Percentiles rank a stretch among this genome's conserved stretches.
Conservation (phyloP, 371 early-diverging fungal genomes). For the Haplosporangium sp. region DNA sequence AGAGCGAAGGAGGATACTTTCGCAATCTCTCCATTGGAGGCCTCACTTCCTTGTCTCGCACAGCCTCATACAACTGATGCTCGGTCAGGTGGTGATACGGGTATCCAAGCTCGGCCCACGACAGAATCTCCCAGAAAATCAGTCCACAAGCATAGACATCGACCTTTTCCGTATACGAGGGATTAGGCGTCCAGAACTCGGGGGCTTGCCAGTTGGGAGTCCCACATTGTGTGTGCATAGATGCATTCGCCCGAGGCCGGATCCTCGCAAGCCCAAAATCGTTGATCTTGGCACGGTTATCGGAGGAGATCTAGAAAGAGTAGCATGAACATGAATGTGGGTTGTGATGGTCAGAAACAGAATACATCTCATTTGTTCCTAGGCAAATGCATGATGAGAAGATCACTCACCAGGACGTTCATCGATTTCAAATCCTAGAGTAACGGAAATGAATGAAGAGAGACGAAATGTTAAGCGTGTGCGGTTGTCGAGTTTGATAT, state of each 20-base stretch:
- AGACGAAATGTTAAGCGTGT: neutral
- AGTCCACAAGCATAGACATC: slow-evolving; percentile 79
- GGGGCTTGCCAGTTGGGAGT: slow-evolving; percentile 89
- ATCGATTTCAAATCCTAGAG: slow-evolving; percentile 84
- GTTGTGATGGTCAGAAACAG: too few relatives aligned
- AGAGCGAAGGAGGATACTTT: slow-evolving; percentile 67
- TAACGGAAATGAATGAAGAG: neutral
- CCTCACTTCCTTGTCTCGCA: slow-evolving; percentile 68
- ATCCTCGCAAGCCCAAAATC: slow-evolving; percentile 87
- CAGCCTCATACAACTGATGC: slow-evolving; percentile 67
- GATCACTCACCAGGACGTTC: slow-evolving; percentile 72
- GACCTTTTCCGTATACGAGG: slow-evolving; percentile 83
- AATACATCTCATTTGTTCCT: too few relatives aligned
- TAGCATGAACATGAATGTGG: too few relatives aligned
- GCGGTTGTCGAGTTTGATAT: too few relatives aligned
- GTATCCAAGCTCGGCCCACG: slow-evolving; percentile 78
- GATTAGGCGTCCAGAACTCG: slow-evolving; percentile 78
- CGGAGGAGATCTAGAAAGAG: slow-evolving; percentile 60
- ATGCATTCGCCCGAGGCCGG: slow-evolving; percentile 71
- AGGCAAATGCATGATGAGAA: neutral
- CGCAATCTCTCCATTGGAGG: slow-evolving; percentile 70
- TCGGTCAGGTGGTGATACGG: slow-evolving; percentile 78
- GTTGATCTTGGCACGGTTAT: slow-evolving; percentile 81
- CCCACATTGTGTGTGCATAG: slow-evolving; percentile 80
- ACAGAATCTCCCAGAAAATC: slow-evolving; percentile 85